These are phyloP conservation scores for Truncatella angustata DNA, from an alignment of 2,329 filamentous ascomycete genomes.

Conservation along the genomic window DNA sequence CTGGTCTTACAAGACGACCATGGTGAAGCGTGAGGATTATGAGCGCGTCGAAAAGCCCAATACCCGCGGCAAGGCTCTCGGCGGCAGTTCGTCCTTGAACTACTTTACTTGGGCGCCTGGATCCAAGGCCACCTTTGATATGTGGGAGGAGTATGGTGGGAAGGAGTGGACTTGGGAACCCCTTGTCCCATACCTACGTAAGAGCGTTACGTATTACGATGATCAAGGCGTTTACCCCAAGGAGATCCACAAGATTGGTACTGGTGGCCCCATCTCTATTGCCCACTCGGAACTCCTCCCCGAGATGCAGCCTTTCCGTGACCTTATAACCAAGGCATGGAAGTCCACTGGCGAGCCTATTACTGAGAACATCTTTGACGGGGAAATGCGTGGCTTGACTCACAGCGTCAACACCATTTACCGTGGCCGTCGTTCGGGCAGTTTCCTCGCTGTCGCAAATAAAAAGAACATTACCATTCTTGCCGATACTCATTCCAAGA, in stretches of 20 bases:
- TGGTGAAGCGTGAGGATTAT: slow-evolving; percentile 59
- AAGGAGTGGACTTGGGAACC: slow-evolving; percentile 62
- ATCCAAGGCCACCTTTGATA: slow-evolving; percentile 59
- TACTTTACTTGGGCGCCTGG: slow-evolving; percentile 65
- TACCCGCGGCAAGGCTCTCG: slow-evolving; percentile 58
- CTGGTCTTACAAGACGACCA: slow-evolving; percentile 61
- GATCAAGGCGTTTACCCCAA: slow-evolving; percentile 43
- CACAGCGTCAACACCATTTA: slow-evolving; percentile 57
- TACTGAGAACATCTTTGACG: slow-evolving; percentile 55
- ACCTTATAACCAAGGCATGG: slow-evolving; percentile 51
- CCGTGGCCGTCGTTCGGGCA: slow-evolving; percentile 51
- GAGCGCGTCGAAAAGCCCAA: slow-evolving; percentile 62
- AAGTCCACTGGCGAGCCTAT: slow-evolving; percentile 47
- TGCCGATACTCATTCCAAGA: slow-evolving; percentile 46
- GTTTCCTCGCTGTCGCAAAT: slow-evolving; percentile 47
- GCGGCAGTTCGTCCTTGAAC: slow-evolving; percentile 57
- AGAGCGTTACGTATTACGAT: slow-evolving; percentile 58
- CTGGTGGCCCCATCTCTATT: not conserved
- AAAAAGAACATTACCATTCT: slow-evolving; percentile 56
- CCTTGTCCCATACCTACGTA: slow-evolving; percentile 49
- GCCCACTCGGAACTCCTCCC: slow-evolving; percentile 49
- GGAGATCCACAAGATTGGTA: slow-evolving; percentile 40
- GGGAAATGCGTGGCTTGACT: slow-evolving; percentile 51
- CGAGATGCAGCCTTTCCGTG: slow-evolving; percentile 53
- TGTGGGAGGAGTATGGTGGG: slow-evolving; percentile 70